Percentiles rank a stretch among this genome's conserved stretches.
These are phyloP conservation scores for Ophiostoma montium DNA, from an alignment of 2,329 filamentous ascomycete species.

Conservation along the genomic window DNA sequence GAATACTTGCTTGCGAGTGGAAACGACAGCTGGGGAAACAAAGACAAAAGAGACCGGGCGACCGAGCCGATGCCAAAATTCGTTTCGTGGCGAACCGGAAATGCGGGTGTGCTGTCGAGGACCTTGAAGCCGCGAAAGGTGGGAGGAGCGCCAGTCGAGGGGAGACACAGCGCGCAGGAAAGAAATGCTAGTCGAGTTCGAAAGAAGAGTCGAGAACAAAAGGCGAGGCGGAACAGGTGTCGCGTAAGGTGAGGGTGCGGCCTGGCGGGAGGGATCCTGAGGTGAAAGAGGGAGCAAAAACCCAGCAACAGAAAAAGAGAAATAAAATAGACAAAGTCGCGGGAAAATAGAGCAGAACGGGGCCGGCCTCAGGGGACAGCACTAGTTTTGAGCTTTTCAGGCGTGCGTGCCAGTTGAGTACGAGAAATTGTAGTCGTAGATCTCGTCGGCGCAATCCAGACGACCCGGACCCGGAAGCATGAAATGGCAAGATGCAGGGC, in stretches of 20 bases:
- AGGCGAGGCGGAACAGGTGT: background rate
- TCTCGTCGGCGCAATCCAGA: too few relatives aligned
- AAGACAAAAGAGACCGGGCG: too few relatives aligned
- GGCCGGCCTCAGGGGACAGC: too few relatives aligned
- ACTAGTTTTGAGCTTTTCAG: too few relatives aligned
- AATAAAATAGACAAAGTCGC: background rate
- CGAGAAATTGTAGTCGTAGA: too few relatives aligned
- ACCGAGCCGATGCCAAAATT: background rate
- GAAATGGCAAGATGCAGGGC: too few relatives aligned
- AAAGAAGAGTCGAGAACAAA: too few relatives aligned
- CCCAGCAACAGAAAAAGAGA: background rate
- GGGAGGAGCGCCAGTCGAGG: background rate
- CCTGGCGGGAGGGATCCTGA: background rate
- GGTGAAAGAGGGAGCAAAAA: background rate
- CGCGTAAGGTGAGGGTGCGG: background rate
- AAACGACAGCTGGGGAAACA: too few relatives aligned
- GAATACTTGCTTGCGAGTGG: too few relatives aligned
- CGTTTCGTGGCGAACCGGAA: background rate
- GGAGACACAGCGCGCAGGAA: background rate
- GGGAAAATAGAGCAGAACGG: too few relatives aligned
- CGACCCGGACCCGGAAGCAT: too few relatives aligned
- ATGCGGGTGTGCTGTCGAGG: background rate
- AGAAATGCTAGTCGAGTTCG: background rate
- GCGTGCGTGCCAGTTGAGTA: too few relatives aligned
- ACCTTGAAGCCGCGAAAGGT: background rate